Base-by-base conservation (phyloP, 108 stramenopile species). In the Conticribra weissflogii region DNA sequence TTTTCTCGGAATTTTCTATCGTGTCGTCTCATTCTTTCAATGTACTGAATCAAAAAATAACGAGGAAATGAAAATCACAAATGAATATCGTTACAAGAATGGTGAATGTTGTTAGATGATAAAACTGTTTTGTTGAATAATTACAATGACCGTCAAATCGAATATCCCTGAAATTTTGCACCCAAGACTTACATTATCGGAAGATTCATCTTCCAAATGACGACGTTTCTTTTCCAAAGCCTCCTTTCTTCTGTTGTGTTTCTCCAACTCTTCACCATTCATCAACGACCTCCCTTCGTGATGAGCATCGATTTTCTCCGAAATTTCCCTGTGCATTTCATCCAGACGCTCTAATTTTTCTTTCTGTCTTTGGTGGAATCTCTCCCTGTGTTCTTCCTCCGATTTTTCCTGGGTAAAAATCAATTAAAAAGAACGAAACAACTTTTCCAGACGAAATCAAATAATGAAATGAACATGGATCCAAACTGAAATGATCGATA, bases 151-250 rank as follows among this genome's bases (percentile, higher is more conserved):
- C 16, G 44, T 14, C 9, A 22, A 51, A 51, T 51, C 21, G 19
- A 51, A 21, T n/a, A 15, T 34, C 21, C 18, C 34, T 60, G 19
- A 22, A 60, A 23, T n/a, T n/a, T n/a, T n/a, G n/a, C n/a, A n/a
- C n/a, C n/a, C n/a, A n/a, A 60, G 16, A 63, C 47, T 48, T n/a
- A 63, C 61, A 45, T 21, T 49, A 24, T 63, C 61, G 3, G 46
- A 14, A 23, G 41, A 27, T 29, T 63, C 45, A 16, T 25, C 36
- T 44, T 61, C 45, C 8, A 44, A n/a, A 24, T 23, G 25, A 36
- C 61, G 50, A 21, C 50, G 50, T n/a, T 51, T 51, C 50, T 51
- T 51, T 22, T 51, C 50, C 50, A 59, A 41, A 44, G 16, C 19
- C 24, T n/a, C 58, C 57, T 59, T 69, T 29, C 48, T 52, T 29